These are phyloP conservation scores for Orychophragmus violaceus DNA, from an alignment of 345 rosid species.

Conservation along the genomic window DNA sequence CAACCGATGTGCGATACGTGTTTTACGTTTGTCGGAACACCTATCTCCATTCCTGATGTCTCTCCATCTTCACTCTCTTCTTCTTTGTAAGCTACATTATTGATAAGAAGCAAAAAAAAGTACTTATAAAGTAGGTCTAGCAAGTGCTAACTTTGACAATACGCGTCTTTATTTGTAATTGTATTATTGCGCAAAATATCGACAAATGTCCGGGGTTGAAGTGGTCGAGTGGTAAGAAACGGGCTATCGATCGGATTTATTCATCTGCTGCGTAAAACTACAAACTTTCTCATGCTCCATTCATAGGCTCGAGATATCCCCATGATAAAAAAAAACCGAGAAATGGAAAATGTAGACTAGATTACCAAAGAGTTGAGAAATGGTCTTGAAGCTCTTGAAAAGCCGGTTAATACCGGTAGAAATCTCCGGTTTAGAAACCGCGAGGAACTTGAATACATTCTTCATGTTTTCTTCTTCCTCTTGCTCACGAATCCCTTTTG, in stretches of 20 bases:
- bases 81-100: conserved; percentile 44
- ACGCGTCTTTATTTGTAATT: background rate
- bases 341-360: too few relatives aligned
- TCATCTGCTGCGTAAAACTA: too few relatives aligned
- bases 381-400: conserved; percentile 52
- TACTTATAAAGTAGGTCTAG: background rate
- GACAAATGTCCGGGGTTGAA: too few relatives aligned
- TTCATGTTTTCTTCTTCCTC: conserved; percentile 54
- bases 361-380: conserved; percentile 64
- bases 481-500: conserved; percentile 27
- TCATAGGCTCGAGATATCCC: too few relatives aligned
- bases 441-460: conserved; percentile 33
- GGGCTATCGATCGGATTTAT: too few relatives aligned
- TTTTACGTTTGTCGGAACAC: conserved; percentile 69
- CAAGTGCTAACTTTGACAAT: background rate
- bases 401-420: conserved; percentile 53
- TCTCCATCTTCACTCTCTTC: conserved; percentile 37
- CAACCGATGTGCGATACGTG: conserved; percentile 73
- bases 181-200: background rate
- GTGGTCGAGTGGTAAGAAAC: too few relatives aligned
- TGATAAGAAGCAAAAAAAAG: background rate
- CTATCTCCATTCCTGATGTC: conserved; percentile 50
- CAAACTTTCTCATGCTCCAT: too few relatives aligned
- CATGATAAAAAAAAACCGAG: too few relatives aligned
- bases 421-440: conserved; percentile 49